Evolutionary conservation across 1,284 basidiomycete genomes (phyloP), one percentile per base, ranked within the genome.

Genomic region (Volvariella volvacea): DNA sequence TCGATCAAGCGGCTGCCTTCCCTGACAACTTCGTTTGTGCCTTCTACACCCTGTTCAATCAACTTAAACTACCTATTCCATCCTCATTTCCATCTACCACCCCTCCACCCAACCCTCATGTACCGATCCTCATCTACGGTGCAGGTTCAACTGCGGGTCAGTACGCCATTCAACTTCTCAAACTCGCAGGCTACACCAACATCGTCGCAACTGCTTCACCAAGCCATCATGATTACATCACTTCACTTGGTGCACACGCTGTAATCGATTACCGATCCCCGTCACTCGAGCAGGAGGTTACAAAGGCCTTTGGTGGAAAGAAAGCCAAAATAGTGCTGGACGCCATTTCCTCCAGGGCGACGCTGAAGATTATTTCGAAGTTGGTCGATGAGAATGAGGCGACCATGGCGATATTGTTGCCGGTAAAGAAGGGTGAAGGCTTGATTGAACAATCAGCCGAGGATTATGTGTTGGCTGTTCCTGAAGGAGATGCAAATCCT

Each of bases 91-190:
- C 69, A 3, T 53, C 61, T 0, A 41, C 57, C 0, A 43, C 52
- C 1, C 44, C 61, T 1, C 68, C 72, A 10, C 55, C 62, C 16
- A 53, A 62, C 10, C 57, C 64, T 2, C 47, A 57, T 9, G 54
- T 52, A 1, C 65, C 74, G 1, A 71, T 78, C 43, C 63, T 78
- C 7, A 59, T 83, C 19, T 81, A 75, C 48, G 76, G 78, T 43
- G 73, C 71, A 14, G 76, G 78, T 8, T 64, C 78, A 3, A 74
- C 73, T n/a, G 55, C 71, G 0, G 78, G 77, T 3, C 70, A 76
- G 47, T 78, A 75, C 49, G 60, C 67, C 15, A 52, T 80, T 38
- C 79, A 80, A 55, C 62, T 80, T n/a, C 65, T 80, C 39, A 65
- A 63, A 38, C 56, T 70, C 22, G 67, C 74, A 1, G 75, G 76